These are phyloP conservation scores for Fomitopsis pinicola DNA, from an alignment of 1,284 basidiomycete species.

Conservation along the genomic window DNA sequence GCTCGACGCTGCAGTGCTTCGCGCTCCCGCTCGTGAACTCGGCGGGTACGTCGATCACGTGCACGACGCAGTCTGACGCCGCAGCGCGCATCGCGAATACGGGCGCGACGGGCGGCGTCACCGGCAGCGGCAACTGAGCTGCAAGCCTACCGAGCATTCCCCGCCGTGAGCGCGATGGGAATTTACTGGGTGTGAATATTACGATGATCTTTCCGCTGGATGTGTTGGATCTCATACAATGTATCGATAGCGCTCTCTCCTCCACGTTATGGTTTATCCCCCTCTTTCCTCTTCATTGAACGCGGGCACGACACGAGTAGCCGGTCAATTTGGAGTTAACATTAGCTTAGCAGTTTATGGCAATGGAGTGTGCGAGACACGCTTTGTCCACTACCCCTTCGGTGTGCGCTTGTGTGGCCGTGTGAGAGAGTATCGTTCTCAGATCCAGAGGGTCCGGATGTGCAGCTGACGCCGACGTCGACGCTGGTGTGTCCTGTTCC, in stretches of 20 bases:
- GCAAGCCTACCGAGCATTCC: not conserved
- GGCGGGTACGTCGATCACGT: constrained; percentile 52
- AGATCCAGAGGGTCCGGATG: no score
- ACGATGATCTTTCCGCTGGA: not conserved
- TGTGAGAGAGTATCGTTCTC: not conserved
- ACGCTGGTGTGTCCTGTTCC: no score
- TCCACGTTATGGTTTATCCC: not conserved
- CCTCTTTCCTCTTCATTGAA: not conserved
- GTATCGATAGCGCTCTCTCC: not conserved
- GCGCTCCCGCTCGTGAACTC: constrained; percentile 58
- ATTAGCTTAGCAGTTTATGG: not conserved
- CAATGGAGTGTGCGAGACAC: not conserved
- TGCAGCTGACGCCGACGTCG: no score
- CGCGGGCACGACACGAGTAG: not conserved
- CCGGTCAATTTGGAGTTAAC: not conserved
- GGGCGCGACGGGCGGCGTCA: constrained; percentile 40
- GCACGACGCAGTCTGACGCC: constrained; percentile 48
- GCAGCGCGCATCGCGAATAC: constrained; percentile 46
- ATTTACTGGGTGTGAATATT: not conserved
- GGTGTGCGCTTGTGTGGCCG: not conserved
- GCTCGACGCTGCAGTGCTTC: constrained; percentile 37
- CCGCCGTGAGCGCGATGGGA: not conserved
- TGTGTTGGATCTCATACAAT: not conserved
- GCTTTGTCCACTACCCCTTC: not conserved
- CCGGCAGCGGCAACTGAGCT: constrained; percentile 17